A percentile compares a stretch with the other conserved stretches of the same genome.
Conservation (phyloP, 345 rosid genomes). For the Microthlaspi erraticum region DNA sequence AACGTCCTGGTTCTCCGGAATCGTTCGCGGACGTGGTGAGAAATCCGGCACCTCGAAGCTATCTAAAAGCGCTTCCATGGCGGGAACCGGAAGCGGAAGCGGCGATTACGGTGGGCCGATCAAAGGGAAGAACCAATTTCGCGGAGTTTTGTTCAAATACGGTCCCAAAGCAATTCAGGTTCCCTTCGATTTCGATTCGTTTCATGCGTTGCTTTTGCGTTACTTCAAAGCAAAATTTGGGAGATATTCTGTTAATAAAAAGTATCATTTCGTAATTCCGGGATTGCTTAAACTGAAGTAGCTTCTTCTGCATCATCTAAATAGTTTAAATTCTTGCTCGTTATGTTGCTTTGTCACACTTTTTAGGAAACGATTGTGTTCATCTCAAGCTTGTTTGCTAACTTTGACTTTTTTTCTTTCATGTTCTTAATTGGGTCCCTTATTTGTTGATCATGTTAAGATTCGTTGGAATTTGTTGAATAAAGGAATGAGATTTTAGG, state of each 20-base stretch:
- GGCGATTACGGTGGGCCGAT: constrained; percentile 59
- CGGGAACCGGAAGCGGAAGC: constrained; percentile 42
- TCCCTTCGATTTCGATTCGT: constrained; percentile 25
- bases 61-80: constrained; percentile 43
- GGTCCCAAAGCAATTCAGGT: constrained; percentile 93
- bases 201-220: constrained; percentile 23
- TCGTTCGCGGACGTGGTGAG: constrained; percentile 69
- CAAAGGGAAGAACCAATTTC: constrained; percentile 89
- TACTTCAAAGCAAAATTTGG: constrained; percentile 9
- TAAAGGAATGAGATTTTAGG: background rate
- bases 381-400: constrained; percentile 14
- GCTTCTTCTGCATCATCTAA: background rate
- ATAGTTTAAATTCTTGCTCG: background rate
- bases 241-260: background rate
- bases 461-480: background rate
- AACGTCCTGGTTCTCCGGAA: constrained; percentile 74
- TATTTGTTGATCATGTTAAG: constrained; percentile 11
- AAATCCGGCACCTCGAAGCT: constrained; percentile 50
- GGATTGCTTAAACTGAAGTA: constrained; percentile 6
- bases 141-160: constrained; percentile 88
- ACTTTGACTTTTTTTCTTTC: constrained; percentile 7
- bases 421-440: background rate
- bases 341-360: background rate
- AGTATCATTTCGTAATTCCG: background rate
- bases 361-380: constrained; percentile 31